Evolutionary conservation across 1,284 basidiomycete species (phyloP).

Genomic region (Entoloma clypeatum): DNA sequence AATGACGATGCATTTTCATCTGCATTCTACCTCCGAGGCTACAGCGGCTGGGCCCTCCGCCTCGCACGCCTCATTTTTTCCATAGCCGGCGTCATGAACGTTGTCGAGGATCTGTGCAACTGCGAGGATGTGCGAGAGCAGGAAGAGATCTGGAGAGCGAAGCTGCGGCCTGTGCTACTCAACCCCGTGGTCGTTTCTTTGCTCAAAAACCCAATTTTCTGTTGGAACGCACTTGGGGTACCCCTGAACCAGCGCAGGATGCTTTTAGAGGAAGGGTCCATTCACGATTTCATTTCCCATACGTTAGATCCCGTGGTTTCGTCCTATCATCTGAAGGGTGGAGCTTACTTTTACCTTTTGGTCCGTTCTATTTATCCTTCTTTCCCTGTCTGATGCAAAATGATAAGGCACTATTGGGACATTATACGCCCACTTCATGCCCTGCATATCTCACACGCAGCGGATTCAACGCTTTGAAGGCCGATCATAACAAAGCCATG

Average conservation of each 20-base stretch:
- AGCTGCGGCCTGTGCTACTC: slow-evolving; percentile 62
- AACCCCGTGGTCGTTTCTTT: slow-evolving; percentile 64
- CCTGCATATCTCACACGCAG: slow-evolving; percentile 70
- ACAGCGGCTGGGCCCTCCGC: slow-evolving; percentile 70
- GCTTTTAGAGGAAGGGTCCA: slow-evolving; percentile 61
- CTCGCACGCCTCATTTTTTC: slow-evolving; percentile 61
- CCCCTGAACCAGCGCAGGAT: slow-evolving; percentile 70
- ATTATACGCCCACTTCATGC: slow-evolving; percentile 66
- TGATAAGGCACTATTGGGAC: slow-evolving; percentile 53
- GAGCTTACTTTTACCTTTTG: slow-evolving; percentile 69
- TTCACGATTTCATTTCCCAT: slow-evolving; percentile 57
- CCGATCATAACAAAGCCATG: slow-evolving; percentile 44
- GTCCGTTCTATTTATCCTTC: slow-evolving; percentile 27
- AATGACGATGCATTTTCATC: slow-evolving; percentile 62
- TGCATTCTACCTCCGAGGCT: slow-evolving; percentile 74
- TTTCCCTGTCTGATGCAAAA: neutral
- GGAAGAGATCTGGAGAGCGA: slow-evolving; percentile 59
- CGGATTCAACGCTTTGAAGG: slow-evolving; percentile 56
- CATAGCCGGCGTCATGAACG: slow-evolving; percentile 54
- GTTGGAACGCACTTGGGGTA: slow-evolving; percentile 83
- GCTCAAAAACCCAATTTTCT: slow-evolving; percentile 63
- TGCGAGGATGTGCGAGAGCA: slow-evolving; percentile 60
- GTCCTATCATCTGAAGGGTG: slow-evolving; percentile 48
- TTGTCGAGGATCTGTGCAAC: slow-evolving; percentile 57
- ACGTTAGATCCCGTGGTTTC: slow-evolving; percentile 64